These are phyloP conservation scores for Pleurotus djamor DNA, from an alignment of 768 basidiomycete species.

Conservation along the genomic window DNA sequence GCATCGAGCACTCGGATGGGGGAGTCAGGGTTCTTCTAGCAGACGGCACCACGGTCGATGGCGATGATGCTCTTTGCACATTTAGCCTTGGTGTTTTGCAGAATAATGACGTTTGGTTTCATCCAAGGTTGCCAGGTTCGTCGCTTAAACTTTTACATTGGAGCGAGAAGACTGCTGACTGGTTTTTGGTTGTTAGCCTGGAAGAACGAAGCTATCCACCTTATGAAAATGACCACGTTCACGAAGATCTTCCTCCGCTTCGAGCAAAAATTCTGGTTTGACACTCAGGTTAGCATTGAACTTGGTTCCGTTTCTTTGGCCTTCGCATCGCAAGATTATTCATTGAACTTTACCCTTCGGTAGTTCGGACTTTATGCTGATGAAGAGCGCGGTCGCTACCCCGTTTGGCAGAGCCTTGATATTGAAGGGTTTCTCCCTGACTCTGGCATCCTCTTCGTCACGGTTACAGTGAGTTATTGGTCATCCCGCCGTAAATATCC, in stretches of 20 bases:
- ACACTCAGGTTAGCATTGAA: slow-evolving; percentile 27
- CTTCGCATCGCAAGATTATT: not conserved
- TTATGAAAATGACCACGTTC: slow-evolving; percentile 63
- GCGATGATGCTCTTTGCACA: slow-evolving; percentile 61
- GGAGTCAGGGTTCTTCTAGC: slow-evolving; percentile 46
- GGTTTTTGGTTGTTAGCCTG: slow-evolving; percentile 23
- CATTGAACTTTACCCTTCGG: not conserved
- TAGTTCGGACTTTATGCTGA: slow-evolving; percentile 60
- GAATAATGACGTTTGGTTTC: slow-evolving; percentile 54
- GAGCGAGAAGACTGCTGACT: too few relatives aligned
- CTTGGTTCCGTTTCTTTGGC: too few relatives aligned
- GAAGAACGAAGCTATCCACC: slow-evolving; percentile 64
- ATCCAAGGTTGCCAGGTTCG: slow-evolving; percentile 47
- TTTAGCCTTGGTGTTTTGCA: slow-evolving; percentile 74
- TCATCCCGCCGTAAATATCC: not conserved
- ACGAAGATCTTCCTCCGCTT: slow-evolving; percentile 72
- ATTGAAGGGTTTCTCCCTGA: slow-evolving; percentile 55
- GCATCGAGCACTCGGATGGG: slow-evolving; percentile 40
- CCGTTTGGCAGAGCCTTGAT: slow-evolving; percentile 68
- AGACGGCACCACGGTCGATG: slow-evolving; percentile 39
- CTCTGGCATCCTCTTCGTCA: slow-evolving; percentile 55
- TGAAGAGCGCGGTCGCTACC: slow-evolving; percentile 55
- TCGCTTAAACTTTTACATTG: too few relatives aligned
- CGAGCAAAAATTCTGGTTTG: slow-evolving; percentile 54
- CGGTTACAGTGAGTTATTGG: slow-evolving; percentile 40